These are phyloP conservation scores for Flaveria brownii DNA, from an alignment of 129 eudicot genomes.

Conservation along the genomic window DNA sequence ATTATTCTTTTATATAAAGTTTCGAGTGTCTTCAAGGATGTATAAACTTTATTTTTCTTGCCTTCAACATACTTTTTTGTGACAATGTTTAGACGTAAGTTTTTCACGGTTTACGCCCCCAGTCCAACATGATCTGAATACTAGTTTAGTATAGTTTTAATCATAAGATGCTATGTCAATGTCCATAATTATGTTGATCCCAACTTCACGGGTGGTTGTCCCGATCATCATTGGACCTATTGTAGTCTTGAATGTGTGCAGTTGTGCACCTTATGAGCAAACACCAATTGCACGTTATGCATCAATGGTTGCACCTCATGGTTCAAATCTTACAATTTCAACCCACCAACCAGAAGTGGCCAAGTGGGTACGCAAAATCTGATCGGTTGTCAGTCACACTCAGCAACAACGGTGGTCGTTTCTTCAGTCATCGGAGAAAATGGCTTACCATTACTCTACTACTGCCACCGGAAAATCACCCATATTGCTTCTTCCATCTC, in stretches of 20 bases:
- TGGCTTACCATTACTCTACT: background rate
- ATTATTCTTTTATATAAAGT: too few species aligned
- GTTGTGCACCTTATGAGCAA: background rate
- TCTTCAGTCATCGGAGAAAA: background rate
- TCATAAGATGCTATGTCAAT: too few species aligned
- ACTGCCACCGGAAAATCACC: constrained; percentile 23
- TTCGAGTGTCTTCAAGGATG: too few species aligned
- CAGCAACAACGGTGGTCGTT: too few species aligned
- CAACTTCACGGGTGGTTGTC: too few species aligned
- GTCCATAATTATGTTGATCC: too few species aligned
- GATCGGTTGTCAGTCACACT: background rate
- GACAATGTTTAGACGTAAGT: too few species aligned
- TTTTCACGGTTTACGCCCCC: too few species aligned
- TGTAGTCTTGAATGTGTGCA: background rate
- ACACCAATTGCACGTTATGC: background rate
- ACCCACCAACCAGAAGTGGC: background rate
- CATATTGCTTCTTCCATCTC: constrained; percentile 26
- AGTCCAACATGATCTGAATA: too few species aligned
- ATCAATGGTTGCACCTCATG: background rate
- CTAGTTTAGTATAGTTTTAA: too few species aligned
- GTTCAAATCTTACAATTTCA: background rate
- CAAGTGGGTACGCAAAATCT: background rate
- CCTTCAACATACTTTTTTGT: too few species aligned
- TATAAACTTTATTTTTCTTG: too few species aligned
- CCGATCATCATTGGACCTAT: background rate